phyloP scores from a whole-genome alignment of 768 basidiomycete species.

The Sarcodon aspratus region DNA sequence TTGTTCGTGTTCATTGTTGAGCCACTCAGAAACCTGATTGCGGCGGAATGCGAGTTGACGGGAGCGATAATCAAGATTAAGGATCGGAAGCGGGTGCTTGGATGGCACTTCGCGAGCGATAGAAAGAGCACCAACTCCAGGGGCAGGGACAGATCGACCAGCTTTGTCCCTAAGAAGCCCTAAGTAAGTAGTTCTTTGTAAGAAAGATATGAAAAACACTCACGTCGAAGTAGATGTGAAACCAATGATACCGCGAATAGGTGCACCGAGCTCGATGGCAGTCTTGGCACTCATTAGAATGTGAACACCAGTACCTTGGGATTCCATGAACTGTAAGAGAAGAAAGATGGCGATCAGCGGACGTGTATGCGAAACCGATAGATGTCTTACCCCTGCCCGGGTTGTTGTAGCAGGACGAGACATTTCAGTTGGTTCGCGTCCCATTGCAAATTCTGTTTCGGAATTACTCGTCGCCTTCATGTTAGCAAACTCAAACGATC shows the following conservation, averaged over 20 bases:
- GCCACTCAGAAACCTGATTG: conserved; percentile 90
- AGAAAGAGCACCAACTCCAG: conserved; percentile 85
- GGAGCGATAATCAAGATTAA: conserved; percentile 80
- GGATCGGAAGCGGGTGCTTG: conserved; percentile 67
- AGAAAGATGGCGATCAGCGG: conserved; percentile 4
- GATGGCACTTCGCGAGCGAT: conserved; percentile 80
- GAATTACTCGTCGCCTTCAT: conserved; percentile 99
- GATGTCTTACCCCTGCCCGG: conserved; percentile 69
- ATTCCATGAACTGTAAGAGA: conserved; percentile 97
- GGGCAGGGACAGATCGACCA: conserved; percentile 94
- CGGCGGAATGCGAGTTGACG: conserved; percentile 96
- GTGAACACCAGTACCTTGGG: conserved; percentile 93
- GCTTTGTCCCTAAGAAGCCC: conserved; percentile 75
- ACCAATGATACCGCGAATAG: conserved; percentile 87
- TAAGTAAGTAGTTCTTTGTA: not conserved
- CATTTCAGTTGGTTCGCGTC: conserved; percentile 98
- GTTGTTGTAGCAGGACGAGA: conserved; percentile 95
- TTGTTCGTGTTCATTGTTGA: conserved; percentile 77
- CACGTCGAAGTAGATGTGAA: conserved; percentile 96
- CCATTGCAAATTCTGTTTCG: conserved; percentile 96
- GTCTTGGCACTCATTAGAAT: conserved; percentile 96
- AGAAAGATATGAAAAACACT: conserved; percentile 17
- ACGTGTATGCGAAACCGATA: conserved; percentile 1
- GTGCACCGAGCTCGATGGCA: conserved; percentile 86
- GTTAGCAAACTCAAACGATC: conserved; percentile 98